phyloP scores from a whole-genome alignment of 768 basidiomycete genomes.

The Fibroporia radiculosa region DNA sequence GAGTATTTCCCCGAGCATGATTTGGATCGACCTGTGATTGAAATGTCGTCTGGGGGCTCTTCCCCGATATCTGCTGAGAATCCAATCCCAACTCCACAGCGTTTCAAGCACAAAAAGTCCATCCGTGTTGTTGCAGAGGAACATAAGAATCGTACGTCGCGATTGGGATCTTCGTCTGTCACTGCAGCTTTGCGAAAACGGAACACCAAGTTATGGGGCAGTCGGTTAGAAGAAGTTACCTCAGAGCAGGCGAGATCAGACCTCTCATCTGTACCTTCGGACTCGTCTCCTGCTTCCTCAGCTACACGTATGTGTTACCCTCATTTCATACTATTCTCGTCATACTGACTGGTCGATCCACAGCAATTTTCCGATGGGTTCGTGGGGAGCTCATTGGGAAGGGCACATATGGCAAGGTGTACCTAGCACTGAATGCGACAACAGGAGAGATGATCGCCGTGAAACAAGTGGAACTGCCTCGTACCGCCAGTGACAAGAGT shows the following conservation, averaged over 20 bases:
- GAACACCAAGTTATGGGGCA: slow-evolving; percentile 95
- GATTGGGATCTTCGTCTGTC: slow-evolving; percentile 41
- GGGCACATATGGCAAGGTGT: slow-evolving; percentile 95
- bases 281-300: slow-evolving; percentile 18
- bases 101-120: slow-evolving; percentile 71
- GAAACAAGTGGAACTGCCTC: slow-evolving; percentile 96
- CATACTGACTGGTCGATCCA: slow-evolving; percentile 3
- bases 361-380: slow-evolving; percentile 96
- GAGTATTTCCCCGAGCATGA: slow-evolving; percentile 96
- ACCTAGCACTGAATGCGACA: slow-evolving; percentile 90
- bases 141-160: slow-evolving; percentile 66
- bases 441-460: slow-evolving; percentile 99
- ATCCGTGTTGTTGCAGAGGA: slow-evolving; percentile 91
- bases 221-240: slow-evolving; percentile 87
- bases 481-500: slow-evolving; percentile 84
- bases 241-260: slow-evolving; percentile 54
- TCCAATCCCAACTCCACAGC: slow-evolving; percentile 32
- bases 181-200: slow-evolving; percentile 61
- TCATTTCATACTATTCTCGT: slow-evolving; percentile 5
- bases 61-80: slow-evolving; percentile 62
- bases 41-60: slow-evolving; percentile 71
- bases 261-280: slow-evolving; percentile 29
- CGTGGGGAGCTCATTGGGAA: slow-evolving; percentile 96
- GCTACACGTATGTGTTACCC: slow-evolving; percentile 47
- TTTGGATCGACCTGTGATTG: slow-evolving; percentile 92